Base-by-base conservation (phyloP, 2,329 filamentous ascomycete species). In the Hymenoscyphus fructigenus region DNA sequence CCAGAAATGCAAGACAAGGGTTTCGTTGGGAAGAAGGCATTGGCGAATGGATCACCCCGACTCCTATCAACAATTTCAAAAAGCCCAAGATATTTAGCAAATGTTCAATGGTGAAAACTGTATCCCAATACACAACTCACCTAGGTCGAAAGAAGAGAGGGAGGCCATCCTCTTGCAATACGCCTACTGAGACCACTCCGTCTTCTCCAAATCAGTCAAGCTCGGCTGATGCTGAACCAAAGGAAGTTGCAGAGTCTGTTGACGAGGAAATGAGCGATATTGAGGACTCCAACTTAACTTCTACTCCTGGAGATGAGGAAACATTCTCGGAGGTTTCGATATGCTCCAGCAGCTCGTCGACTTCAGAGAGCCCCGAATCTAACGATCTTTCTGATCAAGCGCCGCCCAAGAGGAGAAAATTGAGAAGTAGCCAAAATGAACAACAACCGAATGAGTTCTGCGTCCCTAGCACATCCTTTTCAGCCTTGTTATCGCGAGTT, bases 21-120 rank as follows among this genome's bases (percentile, higher is more conserved):
- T 84, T 78, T 74, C 75, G 80, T 36, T 86, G 83, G 83, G 84
- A 85, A 70, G 83, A 84, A 69, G 81, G 80, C 56, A 85, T 86
- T 71, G 80, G 82, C 41, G 84, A 85, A 72, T 86, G 84, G 83
- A 80, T 86, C 60, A 81, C 78, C 20, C 78, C 75, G 47, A 84
- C 81, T 56, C 83, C 83, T 32, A 74, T 70, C 32, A 66, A 67
- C 55, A 71, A 73, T 57, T 41, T 64, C 61, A 73, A 70, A 34
- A 29, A 57, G n/a, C 4, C 28, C 6, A 29, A n/a, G 7, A 29
- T n/a, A 2, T 32, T 57, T 17, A 34, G 26, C 55, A 57, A 15
- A 17, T 32, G 17, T 57, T 32, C 55, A 57, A 12, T 57, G 26
- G 26, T 9, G 26, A 29, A 57, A 29, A 23, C 47, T 7, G 20